phyloP scores from a whole-genome alignment of 345 rosid genomes.

The Citrus maxima region DNA sequence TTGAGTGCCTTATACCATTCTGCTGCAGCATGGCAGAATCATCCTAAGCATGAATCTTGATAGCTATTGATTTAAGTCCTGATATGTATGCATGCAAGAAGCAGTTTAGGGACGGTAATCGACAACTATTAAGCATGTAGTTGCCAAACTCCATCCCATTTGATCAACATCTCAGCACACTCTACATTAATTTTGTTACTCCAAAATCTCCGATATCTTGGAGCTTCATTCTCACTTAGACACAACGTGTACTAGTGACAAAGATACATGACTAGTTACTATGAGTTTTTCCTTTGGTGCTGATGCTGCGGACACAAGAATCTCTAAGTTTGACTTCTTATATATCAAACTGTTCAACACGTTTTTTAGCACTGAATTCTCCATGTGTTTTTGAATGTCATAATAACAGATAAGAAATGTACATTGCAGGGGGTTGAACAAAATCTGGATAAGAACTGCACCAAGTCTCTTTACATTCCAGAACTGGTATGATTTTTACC shows the following conservation, averaged over 20 bases:
- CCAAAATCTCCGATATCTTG: no score
- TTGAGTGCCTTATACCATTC: not conserved
- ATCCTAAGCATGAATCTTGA: not conserved
- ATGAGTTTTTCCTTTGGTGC: not conserved
- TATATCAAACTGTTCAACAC: not conserved
- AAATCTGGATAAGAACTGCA: conserved; percentile 65
- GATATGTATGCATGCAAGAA: not conserved
- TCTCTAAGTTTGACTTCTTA: not conserved
- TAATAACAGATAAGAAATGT: conserved; percentile 7
- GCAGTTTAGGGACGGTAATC: not conserved
- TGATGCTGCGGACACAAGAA: not conserved
- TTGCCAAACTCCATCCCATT: not conserved
- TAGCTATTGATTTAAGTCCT: not conserved
- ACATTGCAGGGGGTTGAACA: conserved; percentile 58
- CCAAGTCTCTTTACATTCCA: conserved; percentile 36
- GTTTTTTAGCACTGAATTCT: not conserved
- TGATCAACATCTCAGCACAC: not conserved
- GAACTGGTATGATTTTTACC: conserved; percentile 48
- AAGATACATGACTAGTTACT: not conserved
- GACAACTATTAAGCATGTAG: not conserved
- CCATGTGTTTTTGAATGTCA: not conserved
- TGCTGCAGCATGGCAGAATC: not conserved
- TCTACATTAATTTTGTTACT: no score
- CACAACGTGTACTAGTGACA: not conserved
- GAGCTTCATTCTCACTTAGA: no score